Conservation (phyloP, 1,139 yeast species). For the Yarrowia galli region DNA sequence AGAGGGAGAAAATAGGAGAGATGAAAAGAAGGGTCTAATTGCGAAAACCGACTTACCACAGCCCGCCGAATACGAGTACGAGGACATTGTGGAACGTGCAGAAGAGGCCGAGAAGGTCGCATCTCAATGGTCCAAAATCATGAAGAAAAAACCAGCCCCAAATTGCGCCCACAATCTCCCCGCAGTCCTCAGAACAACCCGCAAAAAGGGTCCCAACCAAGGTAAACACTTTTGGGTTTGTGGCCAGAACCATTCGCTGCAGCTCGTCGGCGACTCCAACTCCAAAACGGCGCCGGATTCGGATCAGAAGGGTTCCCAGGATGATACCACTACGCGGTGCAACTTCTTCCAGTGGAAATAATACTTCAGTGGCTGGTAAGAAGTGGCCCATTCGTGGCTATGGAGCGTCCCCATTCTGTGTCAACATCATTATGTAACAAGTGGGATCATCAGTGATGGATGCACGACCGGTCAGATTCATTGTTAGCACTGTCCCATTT, state of each 20-base stretch:
- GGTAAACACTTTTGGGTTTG: conserved; percentile 55
- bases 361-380: not conserved
- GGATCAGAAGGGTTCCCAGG: not conserved
- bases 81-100: not conserved
- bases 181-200: conserved; percentile 48
- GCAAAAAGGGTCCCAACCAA: conserved; percentile 51
- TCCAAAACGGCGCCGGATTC: too few species aligned
- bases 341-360: conserved; percentile 51
- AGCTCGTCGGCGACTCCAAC: conserved; percentile 1
- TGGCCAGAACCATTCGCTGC: conserved; percentile 45
- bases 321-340: conserved; percentile 47
- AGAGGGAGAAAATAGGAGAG: conserved; percentile 8
- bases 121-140: conserved; percentile 48
- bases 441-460: not conserved
- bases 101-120: conserved; percentile 42
- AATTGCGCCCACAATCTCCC: conserved; percentile 51
- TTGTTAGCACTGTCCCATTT: not conserved
- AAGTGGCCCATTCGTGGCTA: not conserved
- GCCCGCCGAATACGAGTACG: not conserved
- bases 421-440: not conserved
- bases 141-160: conserved; percentile 48
- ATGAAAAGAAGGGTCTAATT: not conserved
- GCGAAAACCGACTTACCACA: not conserved
- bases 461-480: not conserved
- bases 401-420: not conserved